Evolutionary conservation across 116 monocot genomes (phyloP).

Genomic region (Cymodocea nodosa): DNA sequence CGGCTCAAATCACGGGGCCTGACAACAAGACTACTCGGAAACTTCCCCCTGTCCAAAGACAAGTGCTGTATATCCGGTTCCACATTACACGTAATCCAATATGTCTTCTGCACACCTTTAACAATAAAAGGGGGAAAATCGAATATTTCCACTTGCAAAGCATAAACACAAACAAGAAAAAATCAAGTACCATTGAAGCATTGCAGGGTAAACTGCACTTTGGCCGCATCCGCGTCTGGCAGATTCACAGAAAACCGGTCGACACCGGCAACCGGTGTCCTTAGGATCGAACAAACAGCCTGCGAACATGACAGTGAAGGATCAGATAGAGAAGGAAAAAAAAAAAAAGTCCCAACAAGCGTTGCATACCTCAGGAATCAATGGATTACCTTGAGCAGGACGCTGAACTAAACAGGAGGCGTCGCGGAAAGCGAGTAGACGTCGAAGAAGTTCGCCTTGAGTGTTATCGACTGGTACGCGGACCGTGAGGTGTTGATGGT

Average conservation of each 20-base stretch:
- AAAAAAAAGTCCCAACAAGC: not conserved
- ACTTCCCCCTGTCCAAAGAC: slow-evolving; percentile 46
- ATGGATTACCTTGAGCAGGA: slow-evolving; percentile 46
- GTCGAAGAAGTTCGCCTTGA: slow-evolving; percentile 66
- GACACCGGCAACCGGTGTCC: slow-evolving; percentile 46
- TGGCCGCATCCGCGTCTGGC: slow-evolving; percentile 43
- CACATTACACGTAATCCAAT: slow-evolving; percentile 81
- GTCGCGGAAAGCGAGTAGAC: slow-evolving; percentile 25
- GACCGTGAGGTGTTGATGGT: slow-evolving; percentile 90
- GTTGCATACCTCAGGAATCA: not conserved
- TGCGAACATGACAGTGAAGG: not conserved
- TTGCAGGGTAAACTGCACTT: slow-evolving; percentile 38
- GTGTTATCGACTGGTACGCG: slow-evolving; percentile 72
- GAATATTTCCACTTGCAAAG: not conserved
- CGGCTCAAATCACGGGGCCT: slow-evolving; percentile 69
- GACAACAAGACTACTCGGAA: slow-evolving; percentile 65
- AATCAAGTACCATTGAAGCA: slow-evolving; percentile 7
- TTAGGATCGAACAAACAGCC: slow-evolving; percentile 60
- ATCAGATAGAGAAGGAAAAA: not conserved
- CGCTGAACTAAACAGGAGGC: slow-evolving; percentile 49
- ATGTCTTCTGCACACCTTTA: slow-evolving; percentile 75
- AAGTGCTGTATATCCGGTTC: slow-evolving; percentile 81
- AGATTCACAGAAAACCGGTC: slow-evolving; percentile 46
- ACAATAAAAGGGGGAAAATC: slow-evolving; percentile 1
- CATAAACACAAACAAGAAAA: not conserved